Conservation (phyloP, 768 basidiomycete genomes). For the Lactarius pseudohatsudake region DNA sequence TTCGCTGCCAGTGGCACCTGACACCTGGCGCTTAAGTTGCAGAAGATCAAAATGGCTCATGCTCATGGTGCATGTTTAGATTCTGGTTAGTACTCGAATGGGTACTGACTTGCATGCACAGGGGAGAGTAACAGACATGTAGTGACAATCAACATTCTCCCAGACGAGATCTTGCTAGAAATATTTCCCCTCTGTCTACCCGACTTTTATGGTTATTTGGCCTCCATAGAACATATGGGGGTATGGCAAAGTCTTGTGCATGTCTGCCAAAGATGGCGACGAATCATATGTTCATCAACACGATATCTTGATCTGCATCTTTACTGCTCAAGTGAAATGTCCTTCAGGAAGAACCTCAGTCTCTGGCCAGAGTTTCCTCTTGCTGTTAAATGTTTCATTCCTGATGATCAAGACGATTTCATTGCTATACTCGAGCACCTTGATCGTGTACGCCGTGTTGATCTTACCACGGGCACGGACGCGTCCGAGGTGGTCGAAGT, state of each 20-base stretch:
- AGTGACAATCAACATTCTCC: background rate
- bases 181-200: background rate
- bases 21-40: background rate
- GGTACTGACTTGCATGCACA: background rate
- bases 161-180: background rate
- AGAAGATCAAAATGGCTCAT: background rate
- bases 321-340: too few relatives aligned
- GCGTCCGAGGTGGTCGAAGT: background rate
- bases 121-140: too few relatives aligned
- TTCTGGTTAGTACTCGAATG: background rate
- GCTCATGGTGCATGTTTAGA: background rate
- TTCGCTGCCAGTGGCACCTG: too few relatives aligned
- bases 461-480: too few relatives aligned
- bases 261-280: background rate
- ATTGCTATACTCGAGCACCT: background rate
- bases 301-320: too few relatives aligned
- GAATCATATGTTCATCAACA: too few relatives aligned
- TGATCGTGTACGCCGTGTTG: background rate
- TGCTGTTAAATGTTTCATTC: background rate
- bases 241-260: background rate
- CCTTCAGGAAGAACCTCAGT: background rate
- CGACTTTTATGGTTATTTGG: fast-evolving
- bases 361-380: background rate
- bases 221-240: background rate
- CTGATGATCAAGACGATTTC: background rate